These are phyloP conservation scores for Candida germanica DNA, from an alignment of 805 yeast species.

Conservation along the genomic window DNA sequence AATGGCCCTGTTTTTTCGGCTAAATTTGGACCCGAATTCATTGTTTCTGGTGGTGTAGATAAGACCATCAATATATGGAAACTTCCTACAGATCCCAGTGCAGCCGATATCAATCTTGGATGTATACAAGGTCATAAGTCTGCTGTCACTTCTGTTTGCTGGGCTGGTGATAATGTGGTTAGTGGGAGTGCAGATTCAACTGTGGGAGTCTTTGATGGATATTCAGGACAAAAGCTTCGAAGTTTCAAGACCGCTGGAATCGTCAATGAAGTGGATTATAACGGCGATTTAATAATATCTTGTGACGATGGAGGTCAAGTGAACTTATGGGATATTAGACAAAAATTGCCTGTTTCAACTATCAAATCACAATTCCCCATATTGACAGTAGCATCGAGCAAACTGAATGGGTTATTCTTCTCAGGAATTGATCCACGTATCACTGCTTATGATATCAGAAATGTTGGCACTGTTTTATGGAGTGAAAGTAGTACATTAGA, in stretches of 20 bases:
- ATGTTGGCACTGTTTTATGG: conserved; percentile 43
- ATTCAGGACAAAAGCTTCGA: conserved; percentile 51
- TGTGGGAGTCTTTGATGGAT: conserved; percentile 59
- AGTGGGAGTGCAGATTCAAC: conserved; percentile 63
- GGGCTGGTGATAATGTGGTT: conserved; percentile 47
- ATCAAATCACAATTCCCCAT: conserved; percentile 57
- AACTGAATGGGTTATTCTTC: conserved; percentile 40
- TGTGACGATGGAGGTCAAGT: conserved; percentile 67
- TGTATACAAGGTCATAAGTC: conserved; percentile 55
- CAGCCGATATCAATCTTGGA: conserved; percentile 39
- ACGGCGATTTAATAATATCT: conserved; percentile 37
- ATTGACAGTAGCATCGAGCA: conserved; percentile 29
- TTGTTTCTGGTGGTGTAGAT: conserved; percentile 68
- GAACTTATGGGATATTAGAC: conserved; percentile 63
- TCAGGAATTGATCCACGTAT: conserved; percentile 70
- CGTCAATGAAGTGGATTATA: conserved; percentile 52
- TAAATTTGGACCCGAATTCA: conserved; percentile 43
- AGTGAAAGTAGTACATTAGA: conserved; percentile 43
- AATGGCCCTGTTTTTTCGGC: conserved; percentile 51
- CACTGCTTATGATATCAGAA: conserved; percentile 56
- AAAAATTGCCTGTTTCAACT: conserved; percentile 39
- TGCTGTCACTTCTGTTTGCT: conserved; percentile 58
- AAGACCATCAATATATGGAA: conserved; percentile 47
- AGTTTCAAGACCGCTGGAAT: conserved; percentile 40
- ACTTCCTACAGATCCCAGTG: conserved; percentile 26